Base-by-base conservation (phyloP, 225 moss, liverwort and hornwort species). In the Sphagnum contortum region DNA sequence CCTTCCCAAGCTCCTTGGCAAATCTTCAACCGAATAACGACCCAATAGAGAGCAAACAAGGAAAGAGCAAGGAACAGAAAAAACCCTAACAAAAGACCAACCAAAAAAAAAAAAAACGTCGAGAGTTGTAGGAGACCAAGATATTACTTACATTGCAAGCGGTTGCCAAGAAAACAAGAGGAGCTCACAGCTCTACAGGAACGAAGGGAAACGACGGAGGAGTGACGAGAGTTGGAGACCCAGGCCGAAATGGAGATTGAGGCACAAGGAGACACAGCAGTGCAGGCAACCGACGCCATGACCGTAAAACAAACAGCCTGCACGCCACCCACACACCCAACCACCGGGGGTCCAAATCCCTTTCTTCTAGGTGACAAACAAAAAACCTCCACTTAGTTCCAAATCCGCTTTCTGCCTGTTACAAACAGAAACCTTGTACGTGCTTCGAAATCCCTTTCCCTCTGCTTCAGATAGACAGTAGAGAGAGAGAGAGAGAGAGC, bases 111-210 rank as follows among this genome's bases (percentile, higher is more conserved):
- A 71, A 72, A 47, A 51, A 64, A 52, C 9, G 0, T 12, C 47
- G 3, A 48, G 44, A 44, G 6, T 50, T 66, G 55, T 47, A 12
- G 29, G 45, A 8, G 11, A n/a, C 51, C 29, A 29, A 29, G 47
- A 0, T 46, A 62, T 57, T 57, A 44, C 56, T 63, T 47, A 84
- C 84, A 68, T 64, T 75, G 73, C 75, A 84, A 73, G 66, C 71
- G 77, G 57, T 74, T 66, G 10, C 80, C 84, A 8, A 59, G 59
- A 63, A 84, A 84, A 58, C 4, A 12, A 2, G 58, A 58, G 3
- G 58, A 13, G 58, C 58, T 58, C 4, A 44, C 58, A 4, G 58
- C 58, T 58, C 58, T 13, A 59, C 65, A 64, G 47, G 84, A 84
- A 51, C 71, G 75, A 8, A 84, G 71, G 2, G 77, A 66, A 45